phyloP scores from a whole-genome alignment of 2,329 filamentous ascomycete genomes.

The Metarhizium album region DNA sequence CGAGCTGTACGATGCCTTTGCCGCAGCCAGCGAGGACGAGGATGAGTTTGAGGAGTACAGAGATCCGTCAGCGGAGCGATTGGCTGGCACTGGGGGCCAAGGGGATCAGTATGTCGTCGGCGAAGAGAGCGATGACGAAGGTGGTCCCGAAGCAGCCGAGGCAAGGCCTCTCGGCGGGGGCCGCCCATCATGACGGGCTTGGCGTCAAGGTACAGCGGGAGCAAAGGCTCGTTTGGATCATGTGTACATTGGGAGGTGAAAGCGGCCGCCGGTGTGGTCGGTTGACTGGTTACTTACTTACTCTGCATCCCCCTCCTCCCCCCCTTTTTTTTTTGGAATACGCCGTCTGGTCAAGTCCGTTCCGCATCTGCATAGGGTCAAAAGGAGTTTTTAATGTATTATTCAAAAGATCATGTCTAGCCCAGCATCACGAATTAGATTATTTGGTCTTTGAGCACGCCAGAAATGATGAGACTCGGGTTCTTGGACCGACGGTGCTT shows the following conservation, averaged over 20 bases:
- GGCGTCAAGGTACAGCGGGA: neutral
- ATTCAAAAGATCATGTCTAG: neutral
- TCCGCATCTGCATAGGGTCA: neutral
- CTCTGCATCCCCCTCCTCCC: too few species aligned
- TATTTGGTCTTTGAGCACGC: neutral
- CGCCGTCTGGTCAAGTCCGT: neutral
- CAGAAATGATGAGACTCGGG: too few species aligned
- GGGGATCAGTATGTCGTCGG: constrained; percentile 40
- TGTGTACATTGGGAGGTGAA: neutral
- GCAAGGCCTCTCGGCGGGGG: constrained; percentile 14
- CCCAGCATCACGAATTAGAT: neutral
- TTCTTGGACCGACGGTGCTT: neutral
- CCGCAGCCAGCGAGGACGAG: constrained; percentile 67
- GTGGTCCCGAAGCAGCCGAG: constrained; percentile 16
- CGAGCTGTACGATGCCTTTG: constrained; percentile 96
- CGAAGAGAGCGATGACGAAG: constrained; percentile 32
- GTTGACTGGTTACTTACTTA: neutral
- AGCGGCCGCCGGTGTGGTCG: neutral
- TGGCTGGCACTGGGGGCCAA: constrained; percentile 13
- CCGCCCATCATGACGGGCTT: constrained; percentile 2
- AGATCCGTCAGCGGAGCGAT: constrained; percentile 22
- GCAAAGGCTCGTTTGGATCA: neutral
- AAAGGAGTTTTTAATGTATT: neutral
- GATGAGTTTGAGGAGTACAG: constrained; percentile 34
- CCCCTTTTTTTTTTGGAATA: neutral